Conservation (phyloP, 495 filamentous ascomycete genomes). For the Corynascus novoguineensis region DNA sequence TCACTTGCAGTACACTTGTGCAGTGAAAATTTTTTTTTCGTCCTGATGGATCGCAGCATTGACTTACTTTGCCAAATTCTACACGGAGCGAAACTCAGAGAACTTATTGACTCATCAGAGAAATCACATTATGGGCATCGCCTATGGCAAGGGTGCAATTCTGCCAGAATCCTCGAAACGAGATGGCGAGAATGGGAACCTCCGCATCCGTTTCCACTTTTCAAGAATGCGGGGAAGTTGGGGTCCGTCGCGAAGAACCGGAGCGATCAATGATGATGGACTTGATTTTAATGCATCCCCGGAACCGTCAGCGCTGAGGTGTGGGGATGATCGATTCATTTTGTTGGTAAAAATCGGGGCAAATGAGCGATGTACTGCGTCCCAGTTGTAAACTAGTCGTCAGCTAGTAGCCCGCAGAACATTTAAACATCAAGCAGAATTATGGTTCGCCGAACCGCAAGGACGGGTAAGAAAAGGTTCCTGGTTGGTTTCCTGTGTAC, state of each 20-base stretch:
- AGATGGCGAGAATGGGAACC: not conserved
- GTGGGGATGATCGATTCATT: not conserved
- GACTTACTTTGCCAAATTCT: no score
- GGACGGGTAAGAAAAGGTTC: not conserved
- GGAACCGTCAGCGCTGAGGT: not conserved
- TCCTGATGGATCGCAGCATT: no score
- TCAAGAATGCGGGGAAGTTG: conserved; percentile 9
- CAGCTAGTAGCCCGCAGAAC: no score
- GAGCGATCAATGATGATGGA: not conserved
- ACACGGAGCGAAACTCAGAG: no score
- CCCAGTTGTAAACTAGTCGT: no score
- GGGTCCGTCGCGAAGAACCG: conserved; percentile 8
- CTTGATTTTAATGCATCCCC: not conserved
- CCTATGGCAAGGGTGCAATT: not conserved
- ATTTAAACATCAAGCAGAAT: no score
- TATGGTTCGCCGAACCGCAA: no score
- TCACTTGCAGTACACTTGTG: no score
- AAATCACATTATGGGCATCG: not conserved
- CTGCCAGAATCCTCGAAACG: conserved; percentile 5
- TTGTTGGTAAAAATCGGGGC: not conserved
- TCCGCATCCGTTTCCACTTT: not conserved
- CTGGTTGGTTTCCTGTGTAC: not conserved
- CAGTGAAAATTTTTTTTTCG: no score
- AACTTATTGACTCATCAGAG: not conserved
- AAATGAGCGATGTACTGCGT: no score